Evolutionary conservation across 495 filamentous ascomycete species (phyloP).

Genomic region (Podospora pseudopauciseta): DNA sequence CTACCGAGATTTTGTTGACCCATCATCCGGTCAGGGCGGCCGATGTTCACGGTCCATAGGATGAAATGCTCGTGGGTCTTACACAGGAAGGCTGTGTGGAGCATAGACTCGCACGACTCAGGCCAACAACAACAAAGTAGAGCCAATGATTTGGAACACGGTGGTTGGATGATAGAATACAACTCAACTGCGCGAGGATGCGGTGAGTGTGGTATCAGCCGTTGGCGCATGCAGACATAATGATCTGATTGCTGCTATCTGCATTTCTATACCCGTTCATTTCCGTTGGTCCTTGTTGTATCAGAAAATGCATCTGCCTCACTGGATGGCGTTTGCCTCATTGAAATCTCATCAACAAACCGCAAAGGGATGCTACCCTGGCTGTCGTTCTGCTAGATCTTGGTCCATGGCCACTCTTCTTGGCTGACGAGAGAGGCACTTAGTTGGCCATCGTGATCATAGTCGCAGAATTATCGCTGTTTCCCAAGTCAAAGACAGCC

Average conservation of each 20-base stretch:
- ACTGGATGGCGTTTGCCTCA: no score
- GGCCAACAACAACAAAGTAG: neutral
- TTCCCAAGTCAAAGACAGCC: neutral
- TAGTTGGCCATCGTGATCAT: neutral
- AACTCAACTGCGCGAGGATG: neutral
- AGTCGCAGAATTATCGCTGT: neutral
- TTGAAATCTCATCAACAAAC: no score
- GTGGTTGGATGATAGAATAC: neutral
- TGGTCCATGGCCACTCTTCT: neutral
- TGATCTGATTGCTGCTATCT: no score
- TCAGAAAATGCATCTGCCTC: no score
- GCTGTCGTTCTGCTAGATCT: no score
- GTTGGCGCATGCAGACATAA: no score
- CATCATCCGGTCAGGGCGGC: no score
- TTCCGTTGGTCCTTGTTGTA: no score
- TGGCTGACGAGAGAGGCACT: neutral
- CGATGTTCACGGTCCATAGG: no score
- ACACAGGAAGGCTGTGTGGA: neutral
- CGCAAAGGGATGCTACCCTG: no score
- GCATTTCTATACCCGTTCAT: no score
- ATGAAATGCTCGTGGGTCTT: neutral
- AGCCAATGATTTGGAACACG: neutral
- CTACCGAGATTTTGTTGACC: no score
- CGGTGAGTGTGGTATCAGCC: neutral
- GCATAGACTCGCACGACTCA: neutral